phyloP scores from a whole-genome alignment of 2,329 filamentous ascomycete genomes.

The Arthrobotrys sinensis region DNA sequence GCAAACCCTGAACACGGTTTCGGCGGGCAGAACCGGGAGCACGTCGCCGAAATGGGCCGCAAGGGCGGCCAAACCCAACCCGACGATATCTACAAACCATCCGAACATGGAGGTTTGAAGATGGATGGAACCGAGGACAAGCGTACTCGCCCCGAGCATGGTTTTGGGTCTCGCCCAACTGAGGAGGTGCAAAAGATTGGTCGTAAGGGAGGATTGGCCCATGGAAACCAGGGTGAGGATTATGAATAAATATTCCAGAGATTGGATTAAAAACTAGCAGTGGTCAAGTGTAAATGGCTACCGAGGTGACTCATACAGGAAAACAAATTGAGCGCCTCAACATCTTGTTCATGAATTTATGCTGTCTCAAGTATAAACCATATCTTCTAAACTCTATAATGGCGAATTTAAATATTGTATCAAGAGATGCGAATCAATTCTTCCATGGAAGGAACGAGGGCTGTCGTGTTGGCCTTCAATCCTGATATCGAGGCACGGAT shows the following conservation, averaged over 20 bases:
- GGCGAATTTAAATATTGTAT: no score
- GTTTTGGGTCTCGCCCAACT: conserved; percentile 44
- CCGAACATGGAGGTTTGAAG: conserved; percentile 56
- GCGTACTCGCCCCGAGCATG: conserved; percentile 50
- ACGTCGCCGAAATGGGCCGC: conserved; percentile 35
- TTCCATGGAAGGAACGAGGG: no score
- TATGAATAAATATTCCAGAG: conserved; percentile 18
- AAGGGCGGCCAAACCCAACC: conserved; percentile 47
- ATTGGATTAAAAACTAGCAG: neutral
- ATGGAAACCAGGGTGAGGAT: conserved; percentile 18
- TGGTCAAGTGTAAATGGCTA: neutral
- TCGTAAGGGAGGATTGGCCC: conserved; percentile 47
- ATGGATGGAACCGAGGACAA: conserved; percentile 55
- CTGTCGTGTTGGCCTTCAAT: no score
- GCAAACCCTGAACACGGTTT: conserved; percentile 46
- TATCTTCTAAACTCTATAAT: no score
- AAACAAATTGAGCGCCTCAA: no score
- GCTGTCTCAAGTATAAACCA: no score
- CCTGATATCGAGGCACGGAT: no score
- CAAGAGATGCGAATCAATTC: no score
- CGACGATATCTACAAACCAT: conserved; percentile 58
- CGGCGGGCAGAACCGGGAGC: conserved; percentile 40
- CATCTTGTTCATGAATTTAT: no score
- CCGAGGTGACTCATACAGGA: no score
- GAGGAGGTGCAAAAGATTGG: conserved; percentile 54